Evolutionary conservation across 2,329 filamentous ascomycete species (phyloP), one percentile per base, ranked within the genome.

Genomic region (Penicillium freii): DNA sequence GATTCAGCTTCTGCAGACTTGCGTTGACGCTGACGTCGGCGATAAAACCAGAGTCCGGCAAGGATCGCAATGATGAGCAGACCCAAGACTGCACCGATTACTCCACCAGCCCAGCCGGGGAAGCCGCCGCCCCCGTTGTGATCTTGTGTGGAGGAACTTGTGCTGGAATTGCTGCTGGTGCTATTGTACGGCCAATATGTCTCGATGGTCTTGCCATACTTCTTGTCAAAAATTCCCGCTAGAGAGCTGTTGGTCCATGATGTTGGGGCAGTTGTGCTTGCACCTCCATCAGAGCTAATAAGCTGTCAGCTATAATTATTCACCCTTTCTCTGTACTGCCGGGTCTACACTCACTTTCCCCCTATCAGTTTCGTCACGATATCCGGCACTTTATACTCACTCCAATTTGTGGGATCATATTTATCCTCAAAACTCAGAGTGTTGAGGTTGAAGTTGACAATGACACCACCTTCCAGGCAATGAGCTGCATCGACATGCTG

Each of bases 141-240:
- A 7, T 53, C 48, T 50, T 21, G 5, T 2, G 60, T 49, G 34
- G 59, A 38, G 46, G 45, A 67, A 60, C 49, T 47, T 66, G 65
- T 63, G 21, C 19, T 48, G 9, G n/a, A 10, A 40, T 15, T 13
- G 7, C n/a, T n/a, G n/a, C 4, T 36, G 21, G 39, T 33, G 38
- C 39, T 52, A 39, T 70, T 65, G 62, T 89, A 90, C 0, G 87
- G 87, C 65, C 85, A 89, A 67, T 81, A 87, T 0, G 76, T 81
- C 6, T 73, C 76, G 43, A 89, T 82, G 63, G 76, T 73, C 8
- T 77, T 80, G 4, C 82, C 74, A 63, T 90, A 90, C 5, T 75
- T 62, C 0, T 75, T 79, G 0, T 71, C 73, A 58, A 90, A 89
- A 19, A 89, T 71, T 5, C 69, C 69, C 0, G 69, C 75, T 1